Evolutionary conservation across 345 rosid species (phyloP).

Genomic region (Moricandia arvensis): DNA sequence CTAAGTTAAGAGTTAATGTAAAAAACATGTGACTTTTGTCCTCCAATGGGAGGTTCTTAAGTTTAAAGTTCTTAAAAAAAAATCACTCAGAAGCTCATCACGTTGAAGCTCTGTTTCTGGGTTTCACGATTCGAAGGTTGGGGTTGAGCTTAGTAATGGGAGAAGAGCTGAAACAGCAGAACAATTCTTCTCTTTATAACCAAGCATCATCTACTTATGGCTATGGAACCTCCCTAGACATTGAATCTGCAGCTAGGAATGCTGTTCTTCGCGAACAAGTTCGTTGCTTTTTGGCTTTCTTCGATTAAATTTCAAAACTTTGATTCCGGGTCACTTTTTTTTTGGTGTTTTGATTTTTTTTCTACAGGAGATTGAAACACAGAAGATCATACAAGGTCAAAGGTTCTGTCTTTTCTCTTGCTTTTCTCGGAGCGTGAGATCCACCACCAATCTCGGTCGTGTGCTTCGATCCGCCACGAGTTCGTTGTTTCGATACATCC

Average conservation of each 20-base stretch:
- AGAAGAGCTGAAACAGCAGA: conserved; percentile 19
- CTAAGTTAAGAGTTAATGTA: no score
- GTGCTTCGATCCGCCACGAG: conserved; percentile 40
- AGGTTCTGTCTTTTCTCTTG: conserved; percentile 53
- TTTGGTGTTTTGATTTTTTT: neutral
- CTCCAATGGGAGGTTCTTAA: no score
- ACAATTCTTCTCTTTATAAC: conserved; percentile 12
- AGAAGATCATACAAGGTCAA: conserved; percentile 61
- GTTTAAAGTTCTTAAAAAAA: no score
- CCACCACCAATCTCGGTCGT: conserved; percentile 51
- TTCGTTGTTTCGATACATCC: conserved; percentile 29
- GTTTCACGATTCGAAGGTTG: neutral
- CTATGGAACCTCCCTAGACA: conserved; percentile 27
- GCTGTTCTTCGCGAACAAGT: conserved; percentile 61
- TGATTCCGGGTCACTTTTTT: neutral
- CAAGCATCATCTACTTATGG: neutral
- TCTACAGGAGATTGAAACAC: conserved; percentile 57
- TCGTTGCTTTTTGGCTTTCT: neutral
- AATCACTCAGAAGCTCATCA: no score
- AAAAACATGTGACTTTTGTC: no score
- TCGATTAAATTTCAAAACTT: neutral
- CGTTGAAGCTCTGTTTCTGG: neutral
- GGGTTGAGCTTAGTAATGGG: conserved; percentile 28
- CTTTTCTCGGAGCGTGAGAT: conserved; percentile 49
- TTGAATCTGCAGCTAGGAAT: conserved; percentile 35